A percentile compares a stretch with the other conserved stretches of the same genome.
Conservation (phyloP, 768 basidiomycete species). For the Arthromyces matolae region DNA sequence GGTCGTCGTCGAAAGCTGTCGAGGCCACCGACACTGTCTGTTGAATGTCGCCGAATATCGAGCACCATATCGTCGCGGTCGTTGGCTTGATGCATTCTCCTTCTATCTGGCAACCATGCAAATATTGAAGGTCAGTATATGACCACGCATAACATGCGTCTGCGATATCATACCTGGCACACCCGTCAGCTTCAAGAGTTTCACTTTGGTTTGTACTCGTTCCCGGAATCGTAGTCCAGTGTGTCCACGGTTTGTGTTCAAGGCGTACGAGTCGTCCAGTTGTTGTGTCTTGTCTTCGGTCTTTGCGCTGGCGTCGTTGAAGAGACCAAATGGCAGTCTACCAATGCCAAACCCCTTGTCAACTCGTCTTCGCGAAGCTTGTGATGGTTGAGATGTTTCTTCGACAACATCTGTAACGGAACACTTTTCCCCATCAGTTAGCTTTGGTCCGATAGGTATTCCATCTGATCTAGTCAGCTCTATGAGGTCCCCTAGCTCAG, state of each 20-base stretch:
- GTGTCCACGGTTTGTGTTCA: constrained; percentile 8
- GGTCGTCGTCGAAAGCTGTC: constrained; percentile 22
- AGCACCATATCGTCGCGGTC: constrained; percentile 17
- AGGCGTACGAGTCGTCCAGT: constrained; percentile 9
- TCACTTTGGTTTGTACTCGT: constrained; percentile 16
- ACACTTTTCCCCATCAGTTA: constrained; percentile 13
- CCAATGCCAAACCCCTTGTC: constrained; percentile 17
- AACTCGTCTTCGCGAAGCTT: constrained; percentile 10
- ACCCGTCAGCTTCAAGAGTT: constrained; percentile 14
- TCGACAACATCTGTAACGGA: constrained; percentile 2
- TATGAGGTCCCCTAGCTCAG: constrained; percentile 17
- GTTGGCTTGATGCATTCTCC: constrained; percentile 12
- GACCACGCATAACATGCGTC: background rate
- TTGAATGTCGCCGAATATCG: constrained; percentile 20
- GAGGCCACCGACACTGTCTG: background rate
- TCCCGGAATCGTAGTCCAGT: constrained; percentile 10
- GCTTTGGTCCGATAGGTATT: background rate
- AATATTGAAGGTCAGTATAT: constrained; percentile 1
- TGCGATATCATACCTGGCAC: constrained; percentile 1
- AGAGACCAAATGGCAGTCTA: constrained; percentile 13
- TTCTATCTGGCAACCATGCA: too few species aligned
- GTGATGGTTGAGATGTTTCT: constrained; percentile 11
- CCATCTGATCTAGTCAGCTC: constrained; percentile 12
- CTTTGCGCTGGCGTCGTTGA: constrained; percentile 7
- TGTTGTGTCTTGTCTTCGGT: constrained; percentile 2